Percentiles rank a stretch among this genome's conserved stretches.
phyloP scores from a whole-genome alignment of 306 rosid genomes.

The Prunus davidiana region DNA sequence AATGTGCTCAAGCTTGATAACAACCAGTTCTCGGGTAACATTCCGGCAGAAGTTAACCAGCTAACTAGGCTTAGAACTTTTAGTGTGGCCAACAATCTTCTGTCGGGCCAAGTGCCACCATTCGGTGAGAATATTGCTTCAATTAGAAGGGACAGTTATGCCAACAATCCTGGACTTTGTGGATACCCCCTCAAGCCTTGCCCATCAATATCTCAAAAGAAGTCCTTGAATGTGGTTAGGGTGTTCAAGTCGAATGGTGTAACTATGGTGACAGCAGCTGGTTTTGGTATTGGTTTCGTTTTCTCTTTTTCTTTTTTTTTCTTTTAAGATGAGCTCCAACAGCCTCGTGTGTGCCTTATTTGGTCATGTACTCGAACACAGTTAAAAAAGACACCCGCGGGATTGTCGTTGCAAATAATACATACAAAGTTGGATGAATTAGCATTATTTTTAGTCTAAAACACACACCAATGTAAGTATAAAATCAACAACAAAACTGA shows the following conservation, averaged over 20 bases:
- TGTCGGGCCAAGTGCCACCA: neutral
- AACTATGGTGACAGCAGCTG: constrained; percentile 3
- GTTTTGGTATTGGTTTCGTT: neutral
- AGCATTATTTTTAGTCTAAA: too few relatives aligned
- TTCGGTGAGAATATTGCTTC: too few relatives aligned
- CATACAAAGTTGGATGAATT: too few relatives aligned
- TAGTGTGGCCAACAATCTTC: constrained; percentile 9
- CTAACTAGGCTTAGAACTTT: neutral
- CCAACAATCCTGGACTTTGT: constrained; percentile 14
- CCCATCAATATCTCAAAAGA: too few relatives aligned
- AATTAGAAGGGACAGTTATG: neutral
- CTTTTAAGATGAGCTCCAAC: neutral
- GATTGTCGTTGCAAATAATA: too few relatives aligned
- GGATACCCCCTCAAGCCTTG: neutral
- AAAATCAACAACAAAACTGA: too few relatives aligned
- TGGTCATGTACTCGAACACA: too few relatives aligned
- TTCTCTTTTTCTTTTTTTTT: neutral
- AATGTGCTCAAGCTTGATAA: constrained; percentile 2
- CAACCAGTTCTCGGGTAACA: constrained; percentile 8
- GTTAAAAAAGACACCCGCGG: too few relatives aligned
- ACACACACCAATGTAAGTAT: too few relatives aligned
- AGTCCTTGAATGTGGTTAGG: neutral
- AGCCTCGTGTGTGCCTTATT: neutral
- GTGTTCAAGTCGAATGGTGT: neutral
- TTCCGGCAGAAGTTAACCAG: neutral